A percentile compares a stretch with the other conserved stretches of the same genome.
Conservation (phyloP, 1,139 yeast species). For the Candida tetrigidarum region DNA sequence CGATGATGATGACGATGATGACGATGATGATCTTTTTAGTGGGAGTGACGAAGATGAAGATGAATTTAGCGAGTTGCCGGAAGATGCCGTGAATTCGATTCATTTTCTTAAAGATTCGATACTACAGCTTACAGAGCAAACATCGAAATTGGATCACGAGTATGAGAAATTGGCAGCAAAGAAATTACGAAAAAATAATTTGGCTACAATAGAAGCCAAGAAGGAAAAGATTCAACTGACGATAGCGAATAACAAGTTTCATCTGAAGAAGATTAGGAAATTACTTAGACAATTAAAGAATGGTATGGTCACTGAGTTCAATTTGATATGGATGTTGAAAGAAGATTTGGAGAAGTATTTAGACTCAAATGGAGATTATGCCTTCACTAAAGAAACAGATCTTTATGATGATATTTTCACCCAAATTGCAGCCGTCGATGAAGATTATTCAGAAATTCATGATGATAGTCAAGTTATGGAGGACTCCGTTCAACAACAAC, state of each 20-base stretch:
- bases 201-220: conserved; percentile 42
- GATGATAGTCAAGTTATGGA: conserved; percentile 11
- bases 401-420: conserved; percentile 49
- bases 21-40: conserved; percentile 16
- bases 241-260: conserved; percentile 40
- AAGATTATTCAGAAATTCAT: conserved; percentile 20
- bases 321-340: conserved; percentile 39
- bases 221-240: conserved; percentile 48
- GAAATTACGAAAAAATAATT: conserved; percentile 44
- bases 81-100: conserved; percentile 40
- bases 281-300: conserved; percentile 36
- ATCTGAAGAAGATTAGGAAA: conserved; percentile 40
- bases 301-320: conserved; percentile 35
- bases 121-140: conserved; percentile 39
- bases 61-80: conserved; percentile 28
- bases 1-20: conserved; percentile 17
- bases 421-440: conserved; percentile 19
- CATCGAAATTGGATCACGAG: conserved; percentile 38
- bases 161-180: conserved; percentile 45
- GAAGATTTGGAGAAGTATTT: conserved; percentile 46
- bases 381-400: conserved; percentile 39
- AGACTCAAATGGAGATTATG: conserved; percentile 45
- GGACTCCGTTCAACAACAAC: conserved; percentile 4
- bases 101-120: conserved; percentile 34
- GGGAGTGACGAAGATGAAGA: conserved; percentile 18